Base-by-base conservation (phyloP, 805 yeast species). In the Yamadazyma olivae region DNA sequence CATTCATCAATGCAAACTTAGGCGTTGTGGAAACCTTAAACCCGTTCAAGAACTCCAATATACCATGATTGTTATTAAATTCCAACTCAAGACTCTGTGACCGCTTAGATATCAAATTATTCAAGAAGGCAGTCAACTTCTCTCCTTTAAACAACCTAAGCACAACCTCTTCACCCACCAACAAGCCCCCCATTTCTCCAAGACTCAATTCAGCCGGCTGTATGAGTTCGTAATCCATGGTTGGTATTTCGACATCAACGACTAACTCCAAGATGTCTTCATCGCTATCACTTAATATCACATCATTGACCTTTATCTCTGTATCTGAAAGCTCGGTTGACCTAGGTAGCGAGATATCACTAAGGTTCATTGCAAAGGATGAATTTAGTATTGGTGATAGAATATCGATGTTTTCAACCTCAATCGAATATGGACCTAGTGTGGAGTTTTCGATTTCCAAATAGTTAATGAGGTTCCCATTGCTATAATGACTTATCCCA, bases 251-350 rank as follows among this genome's bases (percentile, higher is more conserved):
- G 6, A 35, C n/a, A 25, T 35, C 33, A 6, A 19, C 38, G 10
- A 3, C 16, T 6, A 35, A 24, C 12, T 26, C 26, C 5, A 29
- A 13, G 2, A 26, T 17, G 5, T 28, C 22, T n/a, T 6, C 5
- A 9, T 6, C 13, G 7, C 23, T 31, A 13, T 35, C 33, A 10
- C 28, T 12, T 4, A 35, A 32, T n/a, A 61, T 36, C 0, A 32
- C 28, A 1, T 64, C 61, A 19, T 41, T 30, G 3, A 61, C 39
- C 3, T 33, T 30, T 1, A 59, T 35, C 8, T 27, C 32, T 6
- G 40, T 3, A 26, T 17, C 7, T 20, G 17, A 6, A 3, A 20
- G 19, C 5, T 19, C 5, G 16, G 9, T 20, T 10, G 10, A 7
- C 23, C 10, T 20, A 7, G 27, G 27, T 24, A 24, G 6, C 12